Conservation (phyloP, 805 yeast genomes). For the Yamadazyma olivae region DNA sequence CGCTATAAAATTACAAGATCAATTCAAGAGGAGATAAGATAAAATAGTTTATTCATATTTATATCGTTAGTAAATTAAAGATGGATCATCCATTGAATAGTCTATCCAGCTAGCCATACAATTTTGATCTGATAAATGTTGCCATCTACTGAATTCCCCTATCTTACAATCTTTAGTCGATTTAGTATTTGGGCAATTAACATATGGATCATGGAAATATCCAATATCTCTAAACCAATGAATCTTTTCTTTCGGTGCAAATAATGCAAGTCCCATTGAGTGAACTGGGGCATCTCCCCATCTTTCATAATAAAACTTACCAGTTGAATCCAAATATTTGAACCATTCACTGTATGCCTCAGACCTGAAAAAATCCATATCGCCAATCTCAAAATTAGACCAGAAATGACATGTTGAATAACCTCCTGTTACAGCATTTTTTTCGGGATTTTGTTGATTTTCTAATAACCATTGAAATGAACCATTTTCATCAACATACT, state of each 20-base stretch:
- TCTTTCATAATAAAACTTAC: slow-evolving; percentile 85
- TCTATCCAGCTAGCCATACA: slow-evolving; percentile 73
- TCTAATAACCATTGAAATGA: slow-evolving; percentile 54
- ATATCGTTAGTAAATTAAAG: slow-evolving; percentile 5
- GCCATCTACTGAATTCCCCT: slow-evolving; percentile 55
- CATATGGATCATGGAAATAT: slow-evolving; percentile 70
- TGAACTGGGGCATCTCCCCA: slow-evolving; percentile 97
- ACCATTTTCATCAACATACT: slow-evolving; percentile 47
- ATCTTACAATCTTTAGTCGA: slow-evolving; percentile 45
- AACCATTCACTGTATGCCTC: slow-evolving; percentile 68
- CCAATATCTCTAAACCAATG: slow-evolving; percentile 92
- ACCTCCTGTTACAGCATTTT: slow-evolving; percentile 39
- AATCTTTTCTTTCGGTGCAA: slow-evolving; percentile 63
- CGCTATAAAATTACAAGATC: no score
- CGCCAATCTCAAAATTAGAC: slow-evolving; percentile 85
- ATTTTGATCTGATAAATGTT: slow-evolving; percentile 59
- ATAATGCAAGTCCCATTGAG: slow-evolving; percentile 67
- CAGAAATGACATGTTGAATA: slow-evolving; percentile 83
- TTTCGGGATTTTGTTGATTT: slow-evolving; percentile 48
- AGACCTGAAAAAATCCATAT: slow-evolving; percentile 74
- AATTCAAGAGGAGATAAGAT: no score
- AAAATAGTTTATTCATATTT: no score
- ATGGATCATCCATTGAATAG: slow-evolving; percentile 23
- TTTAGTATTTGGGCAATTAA: slow-evolving; percentile 64
- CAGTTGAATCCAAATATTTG: slow-evolving; percentile 58